These are phyloP conservation scores for Nepenthes mirabilis DNA, from an alignment of 148 eudicot species.

Conservation along the genomic window DNA sequence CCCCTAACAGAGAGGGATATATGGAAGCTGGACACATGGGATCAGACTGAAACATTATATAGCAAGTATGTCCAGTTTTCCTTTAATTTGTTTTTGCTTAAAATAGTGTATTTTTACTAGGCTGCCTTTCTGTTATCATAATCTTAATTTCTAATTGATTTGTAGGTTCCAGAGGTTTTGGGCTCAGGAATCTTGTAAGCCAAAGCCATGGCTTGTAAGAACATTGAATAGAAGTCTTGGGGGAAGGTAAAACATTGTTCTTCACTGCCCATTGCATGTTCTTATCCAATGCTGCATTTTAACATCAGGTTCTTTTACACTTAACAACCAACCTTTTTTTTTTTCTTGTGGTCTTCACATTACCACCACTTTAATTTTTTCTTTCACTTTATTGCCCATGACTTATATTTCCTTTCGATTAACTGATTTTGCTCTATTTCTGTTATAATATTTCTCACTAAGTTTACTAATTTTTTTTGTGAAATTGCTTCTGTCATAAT, in stretches of 20 bases:
- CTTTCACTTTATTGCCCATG: too few relatives aligned
- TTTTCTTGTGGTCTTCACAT: too few relatives aligned
- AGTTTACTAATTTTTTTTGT: too few relatives aligned
- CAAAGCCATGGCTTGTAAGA: slow-evolving; percentile 83
- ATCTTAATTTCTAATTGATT: slow-evolving; percentile 1
- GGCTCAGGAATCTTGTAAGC: slow-evolving; percentile 56
- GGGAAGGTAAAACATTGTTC: slow-evolving; percentile 45
- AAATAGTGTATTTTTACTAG: neutral
- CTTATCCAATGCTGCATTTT: slow-evolving; percentile 1
- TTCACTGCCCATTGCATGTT: neutral
- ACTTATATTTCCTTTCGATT: too few relatives aligned
- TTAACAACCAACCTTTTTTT: too few relatives aligned
- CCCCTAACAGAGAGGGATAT: slow-evolving; percentile 95
- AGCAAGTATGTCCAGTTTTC: slow-evolving; percentile 33
- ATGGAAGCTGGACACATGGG: slow-evolving; percentile 96
- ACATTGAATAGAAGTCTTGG: slow-evolving; percentile 79
- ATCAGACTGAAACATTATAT: slow-evolving; percentile 71
- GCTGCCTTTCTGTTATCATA: neutral
- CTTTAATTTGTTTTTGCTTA: neutral
- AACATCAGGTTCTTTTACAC: neutral
- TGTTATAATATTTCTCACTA: too few relatives aligned
- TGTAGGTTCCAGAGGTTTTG: slow-evolving; percentile 73
- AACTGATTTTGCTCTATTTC: too few relatives aligned
- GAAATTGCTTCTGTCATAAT: too few relatives aligned
- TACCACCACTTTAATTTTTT: too few relatives aligned